Base-by-base conservation (phyloP, 768 basidiomycete species). In the Lenzites betulinus region DNA sequence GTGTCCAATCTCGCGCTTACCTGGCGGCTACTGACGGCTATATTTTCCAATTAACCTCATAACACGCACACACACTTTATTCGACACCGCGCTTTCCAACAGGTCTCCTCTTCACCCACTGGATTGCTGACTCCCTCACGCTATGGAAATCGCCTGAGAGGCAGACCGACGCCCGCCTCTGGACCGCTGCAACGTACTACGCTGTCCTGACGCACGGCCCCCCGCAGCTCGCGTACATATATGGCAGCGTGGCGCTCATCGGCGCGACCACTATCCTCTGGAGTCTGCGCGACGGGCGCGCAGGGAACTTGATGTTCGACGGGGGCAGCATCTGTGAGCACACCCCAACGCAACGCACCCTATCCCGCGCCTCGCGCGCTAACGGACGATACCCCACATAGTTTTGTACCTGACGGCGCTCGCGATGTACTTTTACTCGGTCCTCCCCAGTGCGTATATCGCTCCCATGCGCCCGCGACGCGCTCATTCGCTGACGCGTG, bases 41-140 rank as follows among this genome's bases (percentile, higher is more conserved):
- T 11, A 33, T 33, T 11, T 33, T 33, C 30, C 30, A n/a, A n/a
- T n/a, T n/a, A n/a, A n/a, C n/a, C n/a, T n/a, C 50, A 36, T n/a
- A 28, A 28, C 36, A 16, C 54, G 7, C 15, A 26, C 28, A 15
- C 23, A 16, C 20, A 3, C 33, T 7, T 12, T 12, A 12, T n/a
- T 15, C 25, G 3, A n/a, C 6, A 8, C 33, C 23, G 41, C 46
- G 44, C 16, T 35, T 20, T 11, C 42, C 16, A 18, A 15, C 71
- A 93, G 92, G 92, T 51, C 77, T 88, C 47, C 79, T 94, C 5
- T 92, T 92, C 71, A 93, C 91, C 36, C 89, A 94, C 70, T 94
- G 92, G 92, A 93, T 92, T 63, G 92, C 92, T n/a, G 92, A 94
- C 78, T 93, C 91, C 1, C 77, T 92, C 52, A 94, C 92, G 35